Base-by-base conservation (phyloP, 1,284 basidiomycete genomes). In the Omphalotus olearius region DNA sequence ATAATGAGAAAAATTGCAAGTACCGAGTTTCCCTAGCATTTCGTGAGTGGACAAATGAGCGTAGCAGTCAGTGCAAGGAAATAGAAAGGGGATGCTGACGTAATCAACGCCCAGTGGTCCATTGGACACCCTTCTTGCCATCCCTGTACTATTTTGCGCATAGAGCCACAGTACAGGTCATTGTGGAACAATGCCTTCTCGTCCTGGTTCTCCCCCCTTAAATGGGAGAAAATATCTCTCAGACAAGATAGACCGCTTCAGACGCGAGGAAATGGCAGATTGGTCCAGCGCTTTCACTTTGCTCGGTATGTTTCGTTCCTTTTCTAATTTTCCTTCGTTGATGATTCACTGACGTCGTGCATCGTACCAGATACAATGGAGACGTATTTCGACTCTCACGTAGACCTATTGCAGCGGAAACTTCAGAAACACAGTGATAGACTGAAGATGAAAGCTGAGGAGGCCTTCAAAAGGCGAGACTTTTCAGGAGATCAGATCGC, bases 301-400 rank as follows among this genome's bases (percentile, higher is more conserved):
- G 28, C 40, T 56, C 14, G 55, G 55, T 56, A 18, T 16, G 23
- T 33, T n/a, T 40, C 7, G 5, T 23, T 11, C 16, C 11, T 37
- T 43, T 16, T 18, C 26, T 18, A 25, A 20, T 14, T n/a, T n/a
- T n/a, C n/a, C n/a, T n/a, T n/a, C n/a, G n/a, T n/a, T n/a, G n/a
- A 3, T 33, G 16, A 30, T 33, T 42, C 10, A 16, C 18, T 38
- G 11, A 38, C 16, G 25, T 25, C 43, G 1, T 33, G 13, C 25
- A 3, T 25, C 14, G 17, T 33, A 5, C 14, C 28, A 52, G 88
- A 91, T 64, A 91, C 89, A n/a, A 73, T 92, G 67, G 90, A 93
- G 66, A 93, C 91, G 0, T 93, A 85, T 64, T 91, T 90, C 61
- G 92, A 96, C 69, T 93, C 93, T 2, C 85, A 91, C 57, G 74